phyloP scores from a whole-genome alignment of 257 asterid species.

The Oldenlandia corymbosa region DNA sequence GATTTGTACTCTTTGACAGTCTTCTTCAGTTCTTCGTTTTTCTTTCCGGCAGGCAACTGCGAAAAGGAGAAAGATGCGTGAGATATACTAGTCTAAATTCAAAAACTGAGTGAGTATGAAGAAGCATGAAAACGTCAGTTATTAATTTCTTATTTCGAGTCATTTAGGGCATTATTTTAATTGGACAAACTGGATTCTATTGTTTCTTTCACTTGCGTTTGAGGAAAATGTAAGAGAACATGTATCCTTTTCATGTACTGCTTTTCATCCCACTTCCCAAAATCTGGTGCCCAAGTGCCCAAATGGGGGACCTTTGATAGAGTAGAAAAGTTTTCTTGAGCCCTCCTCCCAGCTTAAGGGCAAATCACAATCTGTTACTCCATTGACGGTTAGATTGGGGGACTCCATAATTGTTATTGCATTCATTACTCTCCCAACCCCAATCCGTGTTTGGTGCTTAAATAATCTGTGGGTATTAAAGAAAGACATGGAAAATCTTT shows the following conservation, averaged over 20 bases:
- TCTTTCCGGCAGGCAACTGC: slow-evolving; percentile 51
- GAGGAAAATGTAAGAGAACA: neutral
- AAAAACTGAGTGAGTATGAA: too few species aligned
- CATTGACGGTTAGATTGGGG: neutral
- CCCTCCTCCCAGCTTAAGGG: slow-evolving; percentile 2
- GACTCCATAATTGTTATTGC: neutral
- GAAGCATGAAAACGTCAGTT: too few species aligned
- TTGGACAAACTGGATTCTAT: too few species aligned
- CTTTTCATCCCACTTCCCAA: neutral
- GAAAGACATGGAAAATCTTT: slow-evolving; percentile 14
- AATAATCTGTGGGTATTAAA: slow-evolving; percentile 13
- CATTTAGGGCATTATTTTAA: too few species aligned
- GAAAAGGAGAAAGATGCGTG: neutral
- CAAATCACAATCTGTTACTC: neutral
- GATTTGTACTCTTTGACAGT: slow-evolving; percentile 44
- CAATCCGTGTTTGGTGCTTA: neutral
- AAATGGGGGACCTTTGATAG: slow-evolving; percentile 2
- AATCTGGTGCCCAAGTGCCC: neutral
- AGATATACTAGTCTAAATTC: too few species aligned
- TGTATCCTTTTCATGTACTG: neutral
- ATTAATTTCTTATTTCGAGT: too few species aligned
- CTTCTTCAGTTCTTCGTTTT: slow-evolving; percentile 16
- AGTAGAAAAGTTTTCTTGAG: neutral
- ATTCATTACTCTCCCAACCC: slow-evolving; percentile 2
- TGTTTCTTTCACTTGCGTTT: too few species aligned